Base-by-base conservation (phyloP, 1,139 yeast genomes). In the Debaryomyces psychrophilus region DNA sequence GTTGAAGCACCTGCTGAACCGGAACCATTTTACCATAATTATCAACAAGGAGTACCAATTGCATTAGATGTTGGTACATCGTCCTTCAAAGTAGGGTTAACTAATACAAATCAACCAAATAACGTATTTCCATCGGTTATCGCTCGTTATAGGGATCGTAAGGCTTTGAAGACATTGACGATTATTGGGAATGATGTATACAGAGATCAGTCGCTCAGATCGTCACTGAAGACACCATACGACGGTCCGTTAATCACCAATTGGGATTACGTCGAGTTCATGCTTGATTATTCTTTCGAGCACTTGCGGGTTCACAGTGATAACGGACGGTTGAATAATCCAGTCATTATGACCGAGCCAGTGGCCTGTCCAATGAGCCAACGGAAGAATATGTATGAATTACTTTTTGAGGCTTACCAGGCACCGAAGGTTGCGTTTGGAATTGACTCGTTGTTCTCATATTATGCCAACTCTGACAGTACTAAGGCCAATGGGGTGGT, bases 211-310 rank as follows among this genome's bases (percentile, higher is more conserved):
- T 69, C 85, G 6, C 77, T 87, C 39, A 79, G 85, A 51, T 77
- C 88, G 23, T 83, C 86, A 42, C 79, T 89, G 40, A 83, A 82
- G 57, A 74, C 88, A 3, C 97, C 97, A 0, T 93, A 80, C 61
- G 99, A 95, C 64, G 97, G 96, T 0, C 80, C 90, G 2, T 69
- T 90, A 55, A 73, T 93, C 31, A 84, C 95, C 25, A 93, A 92
- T 63, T 95, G 99, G 98, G 99, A 95, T 49, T 81, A 85, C 48
- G 79, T 87, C 7, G 99, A 95, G 62, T 79, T 76, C 46, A 79
- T 93, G 46, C 64, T 95, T 46, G 98, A 93, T 62, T 93, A 90
- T 60, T 75, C 93, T 0, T 86, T 93, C 61, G 80, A 83, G 48
- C 95, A 88, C 62, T 61, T 93, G 44, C 85, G 90, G 4, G 95